phyloP scores from a whole-genome alignment of 2,329 filamentous ascomycete genomes.

The Diplodia mutila region DNA sequence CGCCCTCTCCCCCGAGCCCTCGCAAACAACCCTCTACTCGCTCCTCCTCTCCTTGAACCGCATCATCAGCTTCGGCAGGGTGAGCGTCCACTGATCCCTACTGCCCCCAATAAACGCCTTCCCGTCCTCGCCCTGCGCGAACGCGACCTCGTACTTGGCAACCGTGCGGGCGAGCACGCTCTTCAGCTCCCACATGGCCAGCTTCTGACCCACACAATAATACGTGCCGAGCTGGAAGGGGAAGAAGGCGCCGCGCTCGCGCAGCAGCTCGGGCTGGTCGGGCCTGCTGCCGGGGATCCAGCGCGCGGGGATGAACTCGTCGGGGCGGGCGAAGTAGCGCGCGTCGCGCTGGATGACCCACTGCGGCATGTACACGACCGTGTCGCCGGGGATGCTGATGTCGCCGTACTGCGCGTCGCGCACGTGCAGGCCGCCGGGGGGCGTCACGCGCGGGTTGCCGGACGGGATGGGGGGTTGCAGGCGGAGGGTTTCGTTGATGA shows the following conservation, averaged over 20 bases:
- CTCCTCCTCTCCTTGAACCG: constrained; percentile 2
- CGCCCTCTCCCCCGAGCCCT: too few relatives aligned
- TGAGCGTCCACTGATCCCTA: constrained; percentile 38
- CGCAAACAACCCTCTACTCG: not conserved
- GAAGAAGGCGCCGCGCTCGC: constrained; percentile 30
- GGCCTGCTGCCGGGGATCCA: constrained; percentile 33
- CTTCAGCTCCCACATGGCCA: constrained; percentile 70
- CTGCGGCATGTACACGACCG: constrained; percentile 37
- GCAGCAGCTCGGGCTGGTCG: constrained; percentile 38
- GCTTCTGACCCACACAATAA: constrained; percentile 72
- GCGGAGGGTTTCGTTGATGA: constrained; percentile 48
- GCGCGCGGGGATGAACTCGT: constrained; percentile 39
- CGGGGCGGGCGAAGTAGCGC: constrained; percentile 26
- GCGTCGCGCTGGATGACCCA: constrained; percentile 38
- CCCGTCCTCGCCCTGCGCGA: constrained; percentile 44
- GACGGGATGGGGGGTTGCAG: constrained; percentile 46
- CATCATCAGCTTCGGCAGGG: not conserved
- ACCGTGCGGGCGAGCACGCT: constrained; percentile 65
- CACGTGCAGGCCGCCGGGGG: constrained; percentile 43
- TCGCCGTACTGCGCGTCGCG: constrained; percentile 36
- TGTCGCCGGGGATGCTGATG: constrained; percentile 38
- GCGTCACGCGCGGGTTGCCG: constrained; percentile 43
- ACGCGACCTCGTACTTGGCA: constrained; percentile 61
- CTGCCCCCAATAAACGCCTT: constrained; percentile 37
- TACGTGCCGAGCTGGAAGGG: constrained; percentile 48